These are phyloP conservation scores for Neonothopanus nambi DNA, from an alignment of 1,284 basidiomycete genomes.

Conservation along the genomic window DNA sequence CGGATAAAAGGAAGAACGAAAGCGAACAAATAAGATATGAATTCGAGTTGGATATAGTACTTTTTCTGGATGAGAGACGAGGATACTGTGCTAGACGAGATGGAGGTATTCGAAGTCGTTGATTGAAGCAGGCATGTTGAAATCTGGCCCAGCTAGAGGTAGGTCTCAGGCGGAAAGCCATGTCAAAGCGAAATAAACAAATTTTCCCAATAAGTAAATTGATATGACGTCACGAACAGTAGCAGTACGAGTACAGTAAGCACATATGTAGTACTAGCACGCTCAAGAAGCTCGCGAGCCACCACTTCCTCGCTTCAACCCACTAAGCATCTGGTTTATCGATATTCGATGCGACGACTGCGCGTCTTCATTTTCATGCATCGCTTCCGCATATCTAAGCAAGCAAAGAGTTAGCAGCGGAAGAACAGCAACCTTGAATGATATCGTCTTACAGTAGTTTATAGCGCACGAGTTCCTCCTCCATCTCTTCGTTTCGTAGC, in stretches of 20 bases:
- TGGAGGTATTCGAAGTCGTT: neutral
- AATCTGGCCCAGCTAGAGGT: neutral
- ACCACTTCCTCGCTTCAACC: constrained; percentile 15
- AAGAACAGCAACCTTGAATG: neutral
- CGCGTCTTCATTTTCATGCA: constrained; percentile 82
- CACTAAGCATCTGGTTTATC: constrained; percentile 10
- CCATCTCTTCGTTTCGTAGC: constrained; percentile 86
- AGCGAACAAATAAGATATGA: neutral
- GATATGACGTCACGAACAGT: no score
- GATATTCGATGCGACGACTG: constrained; percentile 73
- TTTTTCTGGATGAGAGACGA: neutral
- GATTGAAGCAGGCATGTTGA: neutral
- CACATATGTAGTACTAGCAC: neutral
- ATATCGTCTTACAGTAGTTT: constrained; percentile 75
- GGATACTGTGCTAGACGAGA: neutral
- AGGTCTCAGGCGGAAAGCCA: neutral
- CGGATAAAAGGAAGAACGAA: constrained; percentile 2
- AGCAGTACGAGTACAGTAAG: no score
- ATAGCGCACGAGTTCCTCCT: constrained; percentile 88
- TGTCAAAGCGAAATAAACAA: no score
- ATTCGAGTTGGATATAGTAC: neutral
- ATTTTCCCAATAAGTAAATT: no score
- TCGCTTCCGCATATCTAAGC: constrained; percentile 82
- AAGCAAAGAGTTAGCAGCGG: constrained; percentile 6
- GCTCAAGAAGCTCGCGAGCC: constrained; percentile 10